A percentile compares a stretch with the other conserved stretches of the same genome.
Evolutionary conservation across 2,329 filamentous ascomycete species (phyloP).

Genomic region (Botrytis medusae): DNA sequence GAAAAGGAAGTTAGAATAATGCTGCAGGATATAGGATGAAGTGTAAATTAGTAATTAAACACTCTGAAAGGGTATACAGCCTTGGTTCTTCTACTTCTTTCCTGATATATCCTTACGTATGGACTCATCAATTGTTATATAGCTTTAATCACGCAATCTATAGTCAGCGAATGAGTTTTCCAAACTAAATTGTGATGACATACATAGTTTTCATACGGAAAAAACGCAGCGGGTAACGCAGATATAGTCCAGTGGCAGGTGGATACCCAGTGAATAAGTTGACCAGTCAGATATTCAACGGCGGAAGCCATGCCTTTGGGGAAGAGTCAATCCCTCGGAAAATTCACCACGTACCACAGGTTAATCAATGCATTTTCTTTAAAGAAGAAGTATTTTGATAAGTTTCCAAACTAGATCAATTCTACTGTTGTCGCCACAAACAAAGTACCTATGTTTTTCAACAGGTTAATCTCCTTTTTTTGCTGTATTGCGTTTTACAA

Average conservation of each 20-base stretch:
- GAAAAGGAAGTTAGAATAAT: not conserved
- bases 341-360: too few species aligned
- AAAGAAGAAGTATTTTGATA: too few species aligned
- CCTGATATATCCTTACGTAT: not conserved
- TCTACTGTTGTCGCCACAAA: not conserved
- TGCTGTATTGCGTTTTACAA: too few species aligned
- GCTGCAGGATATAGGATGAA: not conserved
- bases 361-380: too few species aligned
- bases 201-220: not conserved
- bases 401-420: too few species aligned
- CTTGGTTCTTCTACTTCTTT: not conserved
- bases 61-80: not conserved
- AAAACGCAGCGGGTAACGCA: not conserved
- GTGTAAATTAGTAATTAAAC: not conserved
- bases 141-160: not conserved
- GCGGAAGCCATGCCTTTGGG: too few species aligned
- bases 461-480: not conserved
- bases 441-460: accelerated
- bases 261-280: not conserved
- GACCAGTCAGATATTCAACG: not conserved
- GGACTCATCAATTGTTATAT: not conserved
- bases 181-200: not conserved
- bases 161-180: not conserved
- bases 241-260: not conserved
- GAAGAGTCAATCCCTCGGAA: too few species aligned